These are phyloP conservation scores for Hypoxylon sp. DNA, from an alignment of 2,329 filamentous ascomycete species.

Conservation along the genomic window DNA sequence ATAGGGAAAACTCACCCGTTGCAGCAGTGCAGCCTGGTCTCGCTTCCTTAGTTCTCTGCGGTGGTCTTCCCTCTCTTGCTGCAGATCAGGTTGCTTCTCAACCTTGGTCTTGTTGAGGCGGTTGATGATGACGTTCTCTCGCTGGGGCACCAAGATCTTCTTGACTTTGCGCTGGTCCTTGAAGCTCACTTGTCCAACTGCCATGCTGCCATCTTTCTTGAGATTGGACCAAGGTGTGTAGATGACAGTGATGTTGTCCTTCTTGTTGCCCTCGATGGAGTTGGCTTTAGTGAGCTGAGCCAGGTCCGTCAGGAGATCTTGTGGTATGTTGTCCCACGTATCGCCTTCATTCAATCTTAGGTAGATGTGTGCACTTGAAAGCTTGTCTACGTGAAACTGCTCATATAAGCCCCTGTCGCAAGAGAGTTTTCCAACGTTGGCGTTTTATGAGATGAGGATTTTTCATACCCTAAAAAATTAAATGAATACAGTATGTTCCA, in stretches of 20 bases:
- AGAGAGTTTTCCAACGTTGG: conserved; percentile 26
- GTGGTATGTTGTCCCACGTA: conserved; percentile 85
- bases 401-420: conserved; percentile 30
- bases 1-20: conserved; percentile 68
- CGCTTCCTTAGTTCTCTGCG: conserved; percentile 78
- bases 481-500: conserved; percentile 23
- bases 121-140: conserved; percentile 94
- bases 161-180: conserved; percentile 90
- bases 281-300: conserved; percentile 99
- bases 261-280: conserved; percentile 99
- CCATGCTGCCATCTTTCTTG: conserved; percentile 96
- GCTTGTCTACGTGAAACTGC: conserved; percentile 96
- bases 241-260: conserved; percentile 95
- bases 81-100: conserved; percentile 88
- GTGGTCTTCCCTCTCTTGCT: conserved; percentile 84
- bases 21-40: conserved; percentile 74
- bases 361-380: conserved; percentile 97
- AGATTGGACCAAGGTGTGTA: conserved; percentile 99
- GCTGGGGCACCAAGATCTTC: conserved; percentile 81
- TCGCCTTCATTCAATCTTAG: conserved; percentile 84
- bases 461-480: conserved; percentile 52
- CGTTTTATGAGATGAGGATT: conserved; percentile 11
- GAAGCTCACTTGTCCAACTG: conserved; percentile 93
- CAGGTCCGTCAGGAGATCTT: conserved; percentile 84
- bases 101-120: conserved; percentile 97